Evolutionary conservation across 202 grass and related monocot genomes (phyloP), one percentile per base, ranked within the genome.

Genomic region (Setaria viridis): DNA sequence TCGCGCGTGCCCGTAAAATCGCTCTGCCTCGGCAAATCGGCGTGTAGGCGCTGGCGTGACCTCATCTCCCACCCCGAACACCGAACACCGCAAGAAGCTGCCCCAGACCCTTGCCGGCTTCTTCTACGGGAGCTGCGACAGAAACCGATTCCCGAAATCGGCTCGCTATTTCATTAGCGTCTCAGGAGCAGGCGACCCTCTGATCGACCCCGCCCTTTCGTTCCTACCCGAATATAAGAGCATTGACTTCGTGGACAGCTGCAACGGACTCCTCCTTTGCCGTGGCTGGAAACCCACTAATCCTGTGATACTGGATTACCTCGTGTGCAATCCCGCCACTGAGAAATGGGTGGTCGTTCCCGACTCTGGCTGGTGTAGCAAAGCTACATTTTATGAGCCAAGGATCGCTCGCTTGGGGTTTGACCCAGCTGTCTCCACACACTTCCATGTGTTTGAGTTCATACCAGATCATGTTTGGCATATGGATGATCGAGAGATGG

Each of bases 391-490:
- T n/a, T 21, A 59, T 19, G 6, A 43, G 17, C 3, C 2, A 9
- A 3, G 4, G 37, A 12, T 9, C 11, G 54, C 49, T 70, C 35
- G 13, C 13, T 39, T 81, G 39, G 79, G 64, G 19, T 81, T 81
- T 2, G 50, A 81, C 7, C 79, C 79, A 12, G 79, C 49, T 0
- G 20, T 70, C 34, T 81, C 65, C 64, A 43, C 65, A 3, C 79
- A 81, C 66, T 81, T 81, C 20, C 65, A 81, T 70, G 35, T 70
- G n/a, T 46, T 81, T 48, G 51, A 81, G 20, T 81, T 81, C 50
- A 7, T 9, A 33, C 19, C 11, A 13, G 64, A 33, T 5, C 0
- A 5, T 68, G 20, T 7, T 81, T 9, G 19, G 19, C 35, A 17
- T 51, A 9, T 25, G 34, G 25, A 9, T 8, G 35, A 59, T 4